Evolutionary conservation across 2,329 filamentous ascomycete species (phyloP).

Genomic region (Claviceps sp.): DNA sequence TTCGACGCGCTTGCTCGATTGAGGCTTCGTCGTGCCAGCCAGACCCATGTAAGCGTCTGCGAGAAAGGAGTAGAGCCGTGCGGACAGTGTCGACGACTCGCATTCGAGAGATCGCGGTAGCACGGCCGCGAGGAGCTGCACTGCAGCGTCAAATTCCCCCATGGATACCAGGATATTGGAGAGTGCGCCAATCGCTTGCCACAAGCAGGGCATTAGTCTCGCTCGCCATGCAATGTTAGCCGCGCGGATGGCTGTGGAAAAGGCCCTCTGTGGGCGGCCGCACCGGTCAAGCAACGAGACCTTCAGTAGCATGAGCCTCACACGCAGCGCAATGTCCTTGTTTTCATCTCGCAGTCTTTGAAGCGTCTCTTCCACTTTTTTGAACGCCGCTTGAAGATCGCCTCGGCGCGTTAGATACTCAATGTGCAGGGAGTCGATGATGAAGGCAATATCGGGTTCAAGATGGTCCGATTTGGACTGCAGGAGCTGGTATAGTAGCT

Average conservation of each 20-base stretch:
- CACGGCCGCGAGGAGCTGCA: conserved; percentile 50
- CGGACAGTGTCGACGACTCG: conserved; percentile 47
- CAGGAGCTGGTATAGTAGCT: conserved; percentile 37
- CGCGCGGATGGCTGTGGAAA: conserved; percentile 64
- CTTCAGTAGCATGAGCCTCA: conserved; percentile 62
- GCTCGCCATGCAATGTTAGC: conserved; percentile 60
- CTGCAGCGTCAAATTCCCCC: conserved; percentile 55
- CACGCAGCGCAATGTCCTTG: conserved; percentile 47
- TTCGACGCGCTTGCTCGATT: conserved; percentile 36
- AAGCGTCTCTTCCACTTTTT: conserved; percentile 33
- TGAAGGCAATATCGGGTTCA: conserved; percentile 37
- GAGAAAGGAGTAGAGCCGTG: conserved; percentile 54
- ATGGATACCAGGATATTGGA: conserved; percentile 56
- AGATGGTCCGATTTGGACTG: conserved; percentile 37
- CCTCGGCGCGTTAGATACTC: conserved; percentile 36
- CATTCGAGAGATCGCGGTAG: conserved; percentile 68
- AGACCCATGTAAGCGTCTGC: conserved; percentile 70
- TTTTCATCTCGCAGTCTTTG: conserved; percentile 29
- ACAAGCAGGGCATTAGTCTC: conserved; percentile 54
- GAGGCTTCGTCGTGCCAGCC: conserved; percentile 40
- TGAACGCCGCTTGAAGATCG: conserved; percentile 33
- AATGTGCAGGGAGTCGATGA: conserved; percentile 38
- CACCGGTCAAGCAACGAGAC: conserved; percentile 54
- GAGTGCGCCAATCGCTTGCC: conserved; percentile 56
- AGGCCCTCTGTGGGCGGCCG: conserved; percentile 58